Conservation (phyloP, 768 basidiomycete genomes). For the Mycena galopus region DNA sequence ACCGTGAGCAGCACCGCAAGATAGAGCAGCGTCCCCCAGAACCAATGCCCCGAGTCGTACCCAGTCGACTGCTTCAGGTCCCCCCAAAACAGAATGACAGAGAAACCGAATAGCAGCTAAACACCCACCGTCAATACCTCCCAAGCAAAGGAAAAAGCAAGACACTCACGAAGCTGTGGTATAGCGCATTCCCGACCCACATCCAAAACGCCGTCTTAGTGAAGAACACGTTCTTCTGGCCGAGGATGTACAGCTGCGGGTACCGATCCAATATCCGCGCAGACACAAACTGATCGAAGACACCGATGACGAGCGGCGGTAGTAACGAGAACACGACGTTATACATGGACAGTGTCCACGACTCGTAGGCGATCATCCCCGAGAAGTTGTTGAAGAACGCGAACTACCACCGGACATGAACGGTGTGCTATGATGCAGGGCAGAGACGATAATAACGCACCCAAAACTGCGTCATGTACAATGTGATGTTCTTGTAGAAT, state of each 20-base stretch:
- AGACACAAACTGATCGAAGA: slow-evolving; percentile 99
- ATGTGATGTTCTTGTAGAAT: slow-evolving; percentile 98
- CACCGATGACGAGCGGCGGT: slow-evolving; percentile 96
- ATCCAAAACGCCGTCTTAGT: slow-evolving; percentile 92
- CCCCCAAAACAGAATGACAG: slow-evolving; percentile 92
- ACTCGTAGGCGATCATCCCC: slow-evolving; percentile 98
- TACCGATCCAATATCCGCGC: slow-evolving; percentile 97
- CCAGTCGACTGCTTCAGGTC: slow-evolving; percentile 88
- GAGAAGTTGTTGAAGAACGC: slow-evolving; percentile 99
- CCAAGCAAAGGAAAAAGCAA: not conserved
- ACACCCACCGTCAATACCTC: slow-evolving; percentile 1
- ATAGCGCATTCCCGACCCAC: slow-evolving; percentile 90
- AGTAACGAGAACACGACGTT: slow-evolving; percentile 97
- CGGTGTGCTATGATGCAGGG: not conserved
- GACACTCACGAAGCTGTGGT: slow-evolving; percentile 83
- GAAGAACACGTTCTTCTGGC: slow-evolving; percentile 95
- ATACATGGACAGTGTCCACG: slow-evolving; percentile 98
- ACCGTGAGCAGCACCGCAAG: slow-evolving; percentile 94
- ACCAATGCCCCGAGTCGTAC: slow-evolving; percentile 94
- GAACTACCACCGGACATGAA: slow-evolving; percentile 66
- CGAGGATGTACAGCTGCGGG: slow-evolving; percentile 94
- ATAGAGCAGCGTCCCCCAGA: slow-evolving; percentile 98
- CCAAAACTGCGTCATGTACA: slow-evolving; percentile 99
- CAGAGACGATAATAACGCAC: slow-evolving; percentile 54
- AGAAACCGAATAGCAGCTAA: slow-evolving; percentile 90